phyloP scores from a whole-genome alignment of 2,329 filamentous ascomycete genomes.

The Mycosphaerella arachidis region DNA sequence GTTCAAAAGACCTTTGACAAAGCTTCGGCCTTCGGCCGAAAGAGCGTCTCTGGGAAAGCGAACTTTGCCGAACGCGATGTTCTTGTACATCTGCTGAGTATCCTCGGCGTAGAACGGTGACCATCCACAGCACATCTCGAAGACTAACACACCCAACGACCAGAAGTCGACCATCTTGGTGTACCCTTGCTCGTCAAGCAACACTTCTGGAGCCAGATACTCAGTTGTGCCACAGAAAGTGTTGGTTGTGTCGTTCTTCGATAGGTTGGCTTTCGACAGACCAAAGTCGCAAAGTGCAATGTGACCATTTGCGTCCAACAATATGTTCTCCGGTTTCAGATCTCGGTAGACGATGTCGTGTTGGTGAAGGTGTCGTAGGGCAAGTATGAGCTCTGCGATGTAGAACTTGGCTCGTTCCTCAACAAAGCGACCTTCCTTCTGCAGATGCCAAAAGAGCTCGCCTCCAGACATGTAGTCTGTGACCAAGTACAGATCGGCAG shows the following conservation, averaged over 20 bases:
- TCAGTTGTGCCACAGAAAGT: slow-evolving; percentile 98
- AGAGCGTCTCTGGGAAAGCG: slow-evolving; percentile 92
- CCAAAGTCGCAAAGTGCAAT: slow-evolving; percentile 98
- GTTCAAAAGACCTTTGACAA: slow-evolving; percentile 95
- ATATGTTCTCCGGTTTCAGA: slow-evolving; percentile 94
- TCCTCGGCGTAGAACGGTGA: slow-evolving; percentile 98
- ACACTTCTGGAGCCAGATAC: slow-evolving; percentile 90
- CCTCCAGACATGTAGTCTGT: slow-evolving; percentile 99
- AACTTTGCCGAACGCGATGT: slow-evolving; percentile 98
- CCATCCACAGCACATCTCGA: slow-evolving; percentile 99
- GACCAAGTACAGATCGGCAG: slow-evolving; percentile 93
- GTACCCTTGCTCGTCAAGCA: slow-evolving; percentile 93
- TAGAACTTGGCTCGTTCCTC: slow-evolving; percentile 97
- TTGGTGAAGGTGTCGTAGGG: slow-evolving; percentile 89
- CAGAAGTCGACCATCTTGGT: slow-evolving; percentile 99
- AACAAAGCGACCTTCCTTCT: slow-evolving; percentile 93
- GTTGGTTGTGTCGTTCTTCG: slow-evolving; percentile 96
- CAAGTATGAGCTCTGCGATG: slow-evolving; percentile 93
- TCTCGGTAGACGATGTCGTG: slow-evolving; percentile 98
- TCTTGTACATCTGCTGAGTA: slow-evolving; percentile 99
- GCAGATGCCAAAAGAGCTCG: slow-evolving; percentile 96
- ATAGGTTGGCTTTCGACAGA: slow-evolving; percentile 92
- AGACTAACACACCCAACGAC: slow-evolving; percentile 94
- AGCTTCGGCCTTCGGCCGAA: slow-evolving; percentile 91
- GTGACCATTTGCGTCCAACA: slow-evolving; percentile 93